phyloP scores from a whole-genome alignment of 768 basidiomycete species.

The Kwoniella heveanensis region DNA sequence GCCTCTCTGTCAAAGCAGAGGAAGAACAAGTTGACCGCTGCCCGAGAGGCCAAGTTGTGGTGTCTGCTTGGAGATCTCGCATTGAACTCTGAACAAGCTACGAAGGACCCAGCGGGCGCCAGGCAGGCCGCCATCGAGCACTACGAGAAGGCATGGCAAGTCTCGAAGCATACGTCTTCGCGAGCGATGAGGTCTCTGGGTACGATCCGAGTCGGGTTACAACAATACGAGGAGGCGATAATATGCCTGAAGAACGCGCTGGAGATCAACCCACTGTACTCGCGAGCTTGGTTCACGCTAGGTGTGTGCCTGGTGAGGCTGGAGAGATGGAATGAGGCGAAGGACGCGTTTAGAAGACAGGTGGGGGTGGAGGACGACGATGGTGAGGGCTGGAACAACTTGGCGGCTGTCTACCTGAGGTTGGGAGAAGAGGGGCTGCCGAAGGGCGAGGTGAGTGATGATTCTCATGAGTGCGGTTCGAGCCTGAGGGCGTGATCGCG shows the following conservation, averaged over 20 bases:
- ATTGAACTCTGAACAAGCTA: conserved; percentile 29
- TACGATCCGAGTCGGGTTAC: conserved; percentile 72
- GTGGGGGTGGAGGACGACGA: conserved; percentile 94
- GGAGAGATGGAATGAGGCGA: conserved; percentile 82
- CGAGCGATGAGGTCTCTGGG: conserved; percentile 91
- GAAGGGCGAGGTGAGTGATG: conserved; percentile 35
- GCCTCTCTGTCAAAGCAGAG: conserved; percentile 54
- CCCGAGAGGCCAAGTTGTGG: conserved; percentile 87
- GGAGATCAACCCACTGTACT: conserved; percentile 80
- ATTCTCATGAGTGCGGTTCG: too few species aligned
- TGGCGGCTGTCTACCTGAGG: conserved; percentile 90
- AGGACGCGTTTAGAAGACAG: conserved; percentile 79
- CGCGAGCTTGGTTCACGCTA: conserved; percentile 94
- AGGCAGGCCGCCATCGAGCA: conserved; percentile 66
- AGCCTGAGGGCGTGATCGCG: too few species aligned
- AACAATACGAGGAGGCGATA: conserved; percentile 67
- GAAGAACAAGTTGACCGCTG: conserved; percentile 61
- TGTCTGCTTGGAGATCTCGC: conserved; percentile 87
- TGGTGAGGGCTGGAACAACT: conserved; percentile 96
- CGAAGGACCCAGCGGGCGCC: conserved; percentile 60
- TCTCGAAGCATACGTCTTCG: conserved; percentile 78
- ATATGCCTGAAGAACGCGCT: conserved; percentile 72
- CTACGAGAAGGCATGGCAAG: conserved; percentile 80
- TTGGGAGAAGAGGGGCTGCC: conserved; percentile 62
- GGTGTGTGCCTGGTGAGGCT: conserved; percentile 82